Conservation (phyloP, 1,139 yeast species). For the Candida freyschussii region DNA sequence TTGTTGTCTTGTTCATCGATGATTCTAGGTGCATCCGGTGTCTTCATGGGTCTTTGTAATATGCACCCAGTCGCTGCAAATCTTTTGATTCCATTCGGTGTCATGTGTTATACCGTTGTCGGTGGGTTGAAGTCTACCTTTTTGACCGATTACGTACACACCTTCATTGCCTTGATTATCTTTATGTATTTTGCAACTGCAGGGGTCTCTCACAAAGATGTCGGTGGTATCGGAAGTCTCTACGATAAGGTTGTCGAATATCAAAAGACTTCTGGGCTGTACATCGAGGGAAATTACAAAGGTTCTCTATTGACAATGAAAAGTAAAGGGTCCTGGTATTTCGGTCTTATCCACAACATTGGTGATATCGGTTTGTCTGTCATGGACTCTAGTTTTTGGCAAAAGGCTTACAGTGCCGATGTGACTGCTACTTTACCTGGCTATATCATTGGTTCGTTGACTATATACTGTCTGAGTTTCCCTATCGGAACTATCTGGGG, state of each 20-base stretch:
- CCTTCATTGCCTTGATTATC: constrained; percentile 34
- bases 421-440: constrained; percentile 37
- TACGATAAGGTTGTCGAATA: constrained; percentile 26
- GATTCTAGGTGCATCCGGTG: constrained; percentile 27
- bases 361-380: constrained; percentile 49
- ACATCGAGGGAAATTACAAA: constrained; percentile 31
- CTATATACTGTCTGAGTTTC: constrained; percentile 34
- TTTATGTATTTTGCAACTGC: constrained; percentile 31
- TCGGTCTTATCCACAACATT: constrained; percentile 45
- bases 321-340: constrained; percentile 39
- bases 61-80: constrained; percentile 42
- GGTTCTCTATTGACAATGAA: constrained; percentile 36
- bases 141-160: constrained; percentile 35
- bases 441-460: constrained; percentile 33
- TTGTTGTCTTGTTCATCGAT: not conserved
- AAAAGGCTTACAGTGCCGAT: constrained; percentile 36
- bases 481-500: constrained; percentile 38
- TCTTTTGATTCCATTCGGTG: constrained; percentile 39
- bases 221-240: constrained; percentile 33
- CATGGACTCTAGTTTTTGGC: constrained; percentile 48
- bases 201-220: constrained; percentile 26
- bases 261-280: constrained; percentile 11
- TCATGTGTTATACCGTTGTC: constrained; percentile 34
- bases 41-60: constrained; percentile 34
- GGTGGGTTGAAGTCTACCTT: constrained; percentile 42